These are phyloP conservation scores for Amorphotheca resinae DNA, from an alignment of 495 filamentous ascomycete species.

Conservation along the genomic window DNA sequence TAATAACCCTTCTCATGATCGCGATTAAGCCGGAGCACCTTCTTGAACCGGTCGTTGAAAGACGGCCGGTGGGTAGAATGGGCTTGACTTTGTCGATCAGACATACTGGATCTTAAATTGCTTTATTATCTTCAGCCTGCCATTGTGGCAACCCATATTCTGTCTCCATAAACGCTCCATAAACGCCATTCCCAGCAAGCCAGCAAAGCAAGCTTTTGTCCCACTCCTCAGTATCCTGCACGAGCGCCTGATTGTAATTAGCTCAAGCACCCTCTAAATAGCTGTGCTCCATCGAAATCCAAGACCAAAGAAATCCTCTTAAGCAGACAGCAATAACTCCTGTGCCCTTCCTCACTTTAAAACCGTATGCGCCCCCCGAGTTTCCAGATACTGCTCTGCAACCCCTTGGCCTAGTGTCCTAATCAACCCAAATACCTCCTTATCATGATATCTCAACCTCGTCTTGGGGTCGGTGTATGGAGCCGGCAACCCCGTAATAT, in stretches of 20 bases:
- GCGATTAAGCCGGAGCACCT: conserved; percentile 95
- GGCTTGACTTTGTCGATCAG: conserved; percentile 83
- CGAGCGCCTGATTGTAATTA: no score
- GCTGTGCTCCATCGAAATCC: no score
- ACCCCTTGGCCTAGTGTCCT: conserved; percentile 62
- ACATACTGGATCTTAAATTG: conserved; percentile 28
- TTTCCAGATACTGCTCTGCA: conserved; percentile 77
- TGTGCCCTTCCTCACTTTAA: conserved; percentile 51
- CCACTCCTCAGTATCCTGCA: no score
- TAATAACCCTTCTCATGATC: conserved; percentile 33
- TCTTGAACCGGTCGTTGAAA: conserved; percentile 65
- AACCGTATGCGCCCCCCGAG: conserved; percentile 82
- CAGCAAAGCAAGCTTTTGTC: no score
- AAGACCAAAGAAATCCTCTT: no score
- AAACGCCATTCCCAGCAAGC: no score
- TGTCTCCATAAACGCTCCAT: no score
- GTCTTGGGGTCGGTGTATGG: conserved; percentile 92
- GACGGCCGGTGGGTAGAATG: conserved; percentile 65
- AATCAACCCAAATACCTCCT: conserved; percentile 75
- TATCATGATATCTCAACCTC: conserved; percentile 75
- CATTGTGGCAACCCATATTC: not conserved
- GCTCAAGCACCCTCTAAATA: no score
- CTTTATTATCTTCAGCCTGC: not conserved
- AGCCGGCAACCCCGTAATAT: conserved; percentile 80
- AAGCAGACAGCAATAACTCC: no score